Percentiles rank a stretch among this genome's conserved stretches.
Evolutionary conservation across 2,329 filamentous ascomycete genomes (phyloP).

Genomic region (Cladosporium halotolerans): DNA sequence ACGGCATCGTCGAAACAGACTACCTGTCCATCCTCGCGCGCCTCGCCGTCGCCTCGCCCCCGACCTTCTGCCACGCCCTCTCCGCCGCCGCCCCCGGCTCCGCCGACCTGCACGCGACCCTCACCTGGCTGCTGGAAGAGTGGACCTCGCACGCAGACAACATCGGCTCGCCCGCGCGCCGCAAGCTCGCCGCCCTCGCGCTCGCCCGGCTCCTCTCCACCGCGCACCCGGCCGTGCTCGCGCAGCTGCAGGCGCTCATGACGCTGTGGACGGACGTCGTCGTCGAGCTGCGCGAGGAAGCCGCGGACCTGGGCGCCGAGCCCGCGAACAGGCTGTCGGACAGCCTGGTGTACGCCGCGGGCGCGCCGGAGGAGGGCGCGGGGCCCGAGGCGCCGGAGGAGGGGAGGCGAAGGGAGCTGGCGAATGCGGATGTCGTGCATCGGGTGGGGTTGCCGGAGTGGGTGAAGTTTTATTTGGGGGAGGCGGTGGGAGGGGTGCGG

Average conservation of each 20-base stretch:
- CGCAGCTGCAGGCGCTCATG: slow-evolving; percentile 63
- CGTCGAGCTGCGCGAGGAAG: slow-evolving; percentile 55
- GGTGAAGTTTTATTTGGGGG: slow-evolving; percentile 55
- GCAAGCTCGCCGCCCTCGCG: slow-evolving; percentile 67
- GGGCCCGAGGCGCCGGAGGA: slow-evolving; percentile 41
- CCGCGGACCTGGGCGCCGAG: slow-evolving; percentile 13
- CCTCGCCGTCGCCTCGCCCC: slow-evolving; percentile 66
- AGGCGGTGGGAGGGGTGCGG: slow-evolving; percentile 52
- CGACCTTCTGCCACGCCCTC: slow-evolving; percentile 55
- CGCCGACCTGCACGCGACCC: slow-evolving; percentile 17
- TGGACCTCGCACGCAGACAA: slow-evolving; percentile 64
- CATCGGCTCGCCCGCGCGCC: slow-evolving; percentile 58
- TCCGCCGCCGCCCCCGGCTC: slow-evolving; percentile 30
- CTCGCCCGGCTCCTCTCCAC: slow-evolving; percentile 67
- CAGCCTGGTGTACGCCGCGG: slow-evolving; percentile 37
- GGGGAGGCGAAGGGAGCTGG: slow-evolving; percentile 43
- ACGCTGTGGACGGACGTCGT: slow-evolving; percentile 69
- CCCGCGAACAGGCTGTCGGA: slow-evolving; percentile 16
- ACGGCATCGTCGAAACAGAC: slow-evolving; percentile 71
- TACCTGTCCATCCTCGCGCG: slow-evolving; percentile 80
- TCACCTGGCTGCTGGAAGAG: slow-evolving; percentile 48
- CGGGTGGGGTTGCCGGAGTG: slow-evolving; percentile 59
- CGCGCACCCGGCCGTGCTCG: slow-evolving; percentile 41
- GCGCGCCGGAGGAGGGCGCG: slow-evolving; percentile 19
- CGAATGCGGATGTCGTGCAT: slow-evolving; percentile 60